phyloP scores from a whole-genome alignment of 2,329 filamentous ascomycete species.

The Cercospora janseana region DNA sequence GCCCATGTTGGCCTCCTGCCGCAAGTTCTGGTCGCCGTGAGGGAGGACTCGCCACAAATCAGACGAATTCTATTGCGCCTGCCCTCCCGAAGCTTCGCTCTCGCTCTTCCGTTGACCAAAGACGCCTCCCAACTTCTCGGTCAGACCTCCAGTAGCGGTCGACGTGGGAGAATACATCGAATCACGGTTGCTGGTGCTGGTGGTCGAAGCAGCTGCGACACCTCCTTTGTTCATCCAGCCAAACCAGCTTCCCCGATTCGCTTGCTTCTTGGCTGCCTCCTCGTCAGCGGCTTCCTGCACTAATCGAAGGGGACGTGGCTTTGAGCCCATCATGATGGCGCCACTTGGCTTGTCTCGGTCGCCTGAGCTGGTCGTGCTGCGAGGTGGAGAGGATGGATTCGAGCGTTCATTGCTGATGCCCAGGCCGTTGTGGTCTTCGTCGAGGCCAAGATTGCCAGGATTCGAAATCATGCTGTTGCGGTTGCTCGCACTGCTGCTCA shows the following conservation, averaged over 20 bases:
- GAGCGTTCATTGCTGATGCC: constrained; percentile 37
- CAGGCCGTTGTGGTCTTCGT: constrained; percentile 10
- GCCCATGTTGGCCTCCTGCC: constrained; percentile 4
- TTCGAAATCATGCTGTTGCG: constrained; percentile 29
- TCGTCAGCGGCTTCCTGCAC: constrained; percentile 67
- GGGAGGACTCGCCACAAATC: not conserved
- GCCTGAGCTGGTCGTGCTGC: constrained; percentile 52
- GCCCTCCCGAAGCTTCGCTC: constrained; percentile 11
- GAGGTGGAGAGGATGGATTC: constrained; percentile 55
- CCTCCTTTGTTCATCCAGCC: constrained; percentile 46
- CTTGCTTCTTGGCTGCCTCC: constrained; percentile 45
- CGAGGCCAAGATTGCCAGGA: constrained; percentile 15
- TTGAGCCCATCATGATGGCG: constrained; percentile 56
- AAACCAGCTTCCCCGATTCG: constrained; percentile 50
- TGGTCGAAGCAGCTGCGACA: constrained; percentile 1
- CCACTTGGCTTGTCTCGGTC: constrained; percentile 35
- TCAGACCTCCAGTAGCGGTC: not conserved
- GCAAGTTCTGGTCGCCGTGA: not conserved
- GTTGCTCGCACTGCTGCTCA: constrained; percentile 24
- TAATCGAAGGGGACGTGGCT: constrained; percentile 79
- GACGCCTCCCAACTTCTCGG: constrained; percentile 15
- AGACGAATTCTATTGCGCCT: constrained; percentile 18
- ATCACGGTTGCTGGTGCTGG: constrained; percentile 1
- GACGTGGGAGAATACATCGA: constrained; percentile 7
- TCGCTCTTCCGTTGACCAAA: constrained; percentile 18